Percentiles rank a stretch among this genome's conserved stretches.
Conservation (phyloP, 768 basidiomycete genomes). For the Hericium rajendrae region DNA sequence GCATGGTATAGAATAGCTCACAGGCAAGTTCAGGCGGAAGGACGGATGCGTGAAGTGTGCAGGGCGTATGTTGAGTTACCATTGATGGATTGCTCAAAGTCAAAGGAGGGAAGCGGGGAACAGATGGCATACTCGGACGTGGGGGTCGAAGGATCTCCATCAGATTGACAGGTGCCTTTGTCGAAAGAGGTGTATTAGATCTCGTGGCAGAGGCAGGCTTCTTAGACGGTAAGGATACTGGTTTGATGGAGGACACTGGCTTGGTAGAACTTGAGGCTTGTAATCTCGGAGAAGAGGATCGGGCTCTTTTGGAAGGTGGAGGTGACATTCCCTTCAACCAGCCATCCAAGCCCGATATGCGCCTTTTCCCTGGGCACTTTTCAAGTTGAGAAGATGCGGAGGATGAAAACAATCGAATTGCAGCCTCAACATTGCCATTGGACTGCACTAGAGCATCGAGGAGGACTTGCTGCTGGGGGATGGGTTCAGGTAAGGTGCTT, state of each 20-base stretch:
- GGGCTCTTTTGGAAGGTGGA: conserved; percentile 11
- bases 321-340: conserved; percentile 36
- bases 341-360: conserved; percentile 30
- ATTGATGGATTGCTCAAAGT: conserved; percentile 51
- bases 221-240: background rate
- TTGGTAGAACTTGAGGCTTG: background rate
- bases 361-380: conserved; percentile 29
- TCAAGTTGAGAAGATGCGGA: background rate
- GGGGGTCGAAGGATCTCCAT: conserved; percentile 12
- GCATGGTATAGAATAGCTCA: conserved; percentile 63
- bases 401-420: background rate
- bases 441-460: conserved; percentile 10
- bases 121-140: background rate
- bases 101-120: conserved; percentile 45
- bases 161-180: conserved; percentile 8
- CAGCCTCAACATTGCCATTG: conserved; percentile 10
- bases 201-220: conserved; percentile 3
- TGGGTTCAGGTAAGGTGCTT: conserved; percentile 9
- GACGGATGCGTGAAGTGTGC: conserved; percentile 60
- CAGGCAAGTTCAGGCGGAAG: conserved; percentile 72
- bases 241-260: background rate
- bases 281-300: background rate
- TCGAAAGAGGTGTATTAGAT: background rate
- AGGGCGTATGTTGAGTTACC: conserved; percentile 63
- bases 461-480: conserved; percentile 6